Percentiles rank a stretch among this genome's conserved stretches.
Evolutionary conservation across 495 filamentous ascomycete species (phyloP).

Genomic region (Bombardia bombarda): DNA sequence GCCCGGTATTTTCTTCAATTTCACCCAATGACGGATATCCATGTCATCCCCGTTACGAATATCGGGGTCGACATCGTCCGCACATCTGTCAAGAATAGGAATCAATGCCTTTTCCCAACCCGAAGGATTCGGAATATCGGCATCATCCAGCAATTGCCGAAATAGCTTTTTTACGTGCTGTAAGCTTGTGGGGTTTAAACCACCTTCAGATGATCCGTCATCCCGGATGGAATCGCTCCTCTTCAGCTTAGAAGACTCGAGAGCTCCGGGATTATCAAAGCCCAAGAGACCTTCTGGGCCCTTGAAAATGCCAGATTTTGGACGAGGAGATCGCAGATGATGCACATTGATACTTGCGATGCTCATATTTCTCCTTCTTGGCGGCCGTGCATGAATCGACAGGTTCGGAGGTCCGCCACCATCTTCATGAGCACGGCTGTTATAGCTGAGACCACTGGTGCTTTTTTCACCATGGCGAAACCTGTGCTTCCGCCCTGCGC

Average conservation of each 20-base stretch:
- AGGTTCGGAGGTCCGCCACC: slow-evolving; percentile 21
- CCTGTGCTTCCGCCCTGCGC: slow-evolving; percentile 63
- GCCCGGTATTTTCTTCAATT: slow-evolving; percentile 91
- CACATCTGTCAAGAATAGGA: slow-evolving; percentile 84
- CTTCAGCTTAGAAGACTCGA: slow-evolving; percentile 52
- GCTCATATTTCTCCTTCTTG: slow-evolving; percentile 69
- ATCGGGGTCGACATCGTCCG: slow-evolving; percentile 91
- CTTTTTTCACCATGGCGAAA: slow-evolving; percentile 66
- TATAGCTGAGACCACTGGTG: slow-evolving; percentile 51
- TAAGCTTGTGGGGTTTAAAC: slow-evolving; percentile 79
- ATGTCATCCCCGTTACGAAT: slow-evolving; percentile 85
- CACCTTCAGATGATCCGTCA: slow-evolving; percentile 60
- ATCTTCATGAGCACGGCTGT: slow-evolving; percentile 45
- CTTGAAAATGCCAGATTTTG: slow-evolving; percentile 35
- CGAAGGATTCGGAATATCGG: slow-evolving; percentile 56
- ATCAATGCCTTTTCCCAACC: slow-evolving; percentile 89
- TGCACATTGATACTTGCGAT: slow-evolving; percentile 60
- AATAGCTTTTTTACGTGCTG: slow-evolving; percentile 82
- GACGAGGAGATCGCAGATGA: slow-evolving; percentile 59
- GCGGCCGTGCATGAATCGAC: slow-evolving; percentile 49
- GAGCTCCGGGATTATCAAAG: slow-evolving; percentile 20
- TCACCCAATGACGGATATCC: slow-evolving; percentile 97
- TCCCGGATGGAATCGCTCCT: slow-evolving; percentile 83
- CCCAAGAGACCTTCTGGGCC: slow-evolving; percentile 32
- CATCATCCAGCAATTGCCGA: slow-evolving; percentile 72